These are phyloP conservation scores for Extremus antarcticus DNA, from an alignment of 495 filamentous ascomycete species.

Conservation along the genomic window DNA sequence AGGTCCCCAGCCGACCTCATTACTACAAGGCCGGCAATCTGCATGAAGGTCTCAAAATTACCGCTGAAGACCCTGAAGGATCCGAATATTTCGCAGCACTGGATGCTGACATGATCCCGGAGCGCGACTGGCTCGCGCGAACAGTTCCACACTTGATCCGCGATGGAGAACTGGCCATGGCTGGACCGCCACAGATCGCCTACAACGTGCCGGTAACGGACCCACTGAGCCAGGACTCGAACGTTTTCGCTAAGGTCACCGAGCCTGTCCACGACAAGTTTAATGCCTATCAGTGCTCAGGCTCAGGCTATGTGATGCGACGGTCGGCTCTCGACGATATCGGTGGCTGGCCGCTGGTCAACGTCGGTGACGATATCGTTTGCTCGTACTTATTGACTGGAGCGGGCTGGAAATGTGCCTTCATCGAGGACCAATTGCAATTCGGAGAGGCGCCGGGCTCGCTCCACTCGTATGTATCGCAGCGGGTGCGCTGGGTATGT, in stretches of 20 bases:
- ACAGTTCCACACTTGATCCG: background rate
- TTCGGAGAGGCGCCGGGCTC: background rate
- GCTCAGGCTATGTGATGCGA: background rate
- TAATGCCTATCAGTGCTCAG: background rate
- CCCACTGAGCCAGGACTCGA: background rate
- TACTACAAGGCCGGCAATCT: background rate
- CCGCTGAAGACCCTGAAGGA: background rate
- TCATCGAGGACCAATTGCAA: background rate
- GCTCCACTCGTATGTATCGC: background rate
- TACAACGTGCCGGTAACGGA: background rate
- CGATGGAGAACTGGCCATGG: background rate
- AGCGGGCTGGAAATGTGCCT: background rate
- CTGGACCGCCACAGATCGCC: background rate
- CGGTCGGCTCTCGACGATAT: background rate
- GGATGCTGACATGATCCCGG: background rate
- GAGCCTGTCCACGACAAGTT: background rate
- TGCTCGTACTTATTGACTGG: background rate
- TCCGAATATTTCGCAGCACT: background rate
- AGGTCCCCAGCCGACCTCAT: background rate
- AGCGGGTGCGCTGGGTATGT: background rate
- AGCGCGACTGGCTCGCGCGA: background rate
- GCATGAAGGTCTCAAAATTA: background rate
- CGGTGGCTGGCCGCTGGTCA: background rate
- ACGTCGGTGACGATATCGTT: background rate
- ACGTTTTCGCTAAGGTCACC: background rate